These are phyloP conservation scores for Arctium lappa DNA, from an alignment of 129 eudicot genomes.

Conservation along the genomic window DNA sequence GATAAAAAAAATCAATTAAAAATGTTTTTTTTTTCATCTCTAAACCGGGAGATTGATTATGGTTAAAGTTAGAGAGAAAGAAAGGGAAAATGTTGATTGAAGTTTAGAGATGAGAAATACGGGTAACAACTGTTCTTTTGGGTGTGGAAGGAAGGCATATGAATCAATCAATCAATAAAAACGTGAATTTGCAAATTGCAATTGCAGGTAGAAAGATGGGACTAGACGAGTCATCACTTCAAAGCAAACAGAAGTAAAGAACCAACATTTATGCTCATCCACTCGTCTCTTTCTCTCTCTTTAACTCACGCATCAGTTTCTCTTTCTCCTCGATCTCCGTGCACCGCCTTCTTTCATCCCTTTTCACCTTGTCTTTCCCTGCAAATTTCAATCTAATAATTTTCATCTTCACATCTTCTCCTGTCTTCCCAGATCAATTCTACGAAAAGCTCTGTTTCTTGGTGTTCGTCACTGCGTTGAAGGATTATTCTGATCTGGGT, in stretches of 20 bases:
- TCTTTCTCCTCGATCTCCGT: conserved; percentile 26
- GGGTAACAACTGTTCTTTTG: background rate
- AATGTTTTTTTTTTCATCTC: too few species aligned
- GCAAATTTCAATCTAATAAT: background rate
- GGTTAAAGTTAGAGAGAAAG: background rate
- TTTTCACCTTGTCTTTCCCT: background rate
- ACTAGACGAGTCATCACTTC: conserved; percentile 23
- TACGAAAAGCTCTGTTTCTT: conserved; percentile 10
- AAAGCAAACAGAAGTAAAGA: conserved; percentile 3
- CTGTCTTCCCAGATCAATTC: background rate
- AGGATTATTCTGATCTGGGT: conserved; percentile 24
- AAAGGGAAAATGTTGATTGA: background rate
- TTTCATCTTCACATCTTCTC: conserved; percentile 8
- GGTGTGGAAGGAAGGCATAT: background rate
- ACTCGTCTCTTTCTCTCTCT: conserved; percentile 15
- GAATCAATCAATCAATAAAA: background rate
- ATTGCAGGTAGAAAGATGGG: conserved; percentile 22
- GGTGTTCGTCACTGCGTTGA: conserved; percentile 8
- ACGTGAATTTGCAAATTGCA: conserved; percentile 2
- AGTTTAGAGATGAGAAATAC: background rate
- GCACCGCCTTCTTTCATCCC: conserved; percentile 13
- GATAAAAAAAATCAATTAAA: too few species aligned
- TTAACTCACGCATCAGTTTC: conserved; percentile 22
- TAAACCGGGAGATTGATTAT: background rate
- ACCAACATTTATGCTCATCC: conserved; percentile 33